Evolutionary conservation across 805 yeast species (phyloP).

Genomic region (Dipodascopsis uninucleata): DNA sequence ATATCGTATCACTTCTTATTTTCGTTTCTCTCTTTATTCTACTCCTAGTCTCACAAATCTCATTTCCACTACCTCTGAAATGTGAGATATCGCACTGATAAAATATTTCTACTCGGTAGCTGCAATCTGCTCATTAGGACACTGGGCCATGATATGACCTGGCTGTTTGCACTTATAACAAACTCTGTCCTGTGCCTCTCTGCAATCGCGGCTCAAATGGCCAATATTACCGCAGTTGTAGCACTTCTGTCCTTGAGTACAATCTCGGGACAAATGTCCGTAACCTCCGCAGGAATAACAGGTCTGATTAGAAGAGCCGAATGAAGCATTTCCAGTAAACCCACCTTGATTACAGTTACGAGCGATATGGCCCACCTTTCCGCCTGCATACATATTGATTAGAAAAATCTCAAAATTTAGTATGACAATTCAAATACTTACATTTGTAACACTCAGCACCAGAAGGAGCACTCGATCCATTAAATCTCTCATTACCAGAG

Average conservation of each 20-base stretch:
- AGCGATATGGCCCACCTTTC: conserved; percentile 85
- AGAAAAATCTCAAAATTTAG: no score
- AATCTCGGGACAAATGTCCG: conserved; percentile 83
- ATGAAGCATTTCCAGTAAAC: conserved; percentile 36
- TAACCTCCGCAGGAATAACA: conserved; percentile 87
- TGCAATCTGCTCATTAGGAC: conserved; percentile 45
- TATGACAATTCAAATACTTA: not conserved
- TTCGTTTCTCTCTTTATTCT: no score
- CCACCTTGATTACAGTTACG: conserved; percentile 65
- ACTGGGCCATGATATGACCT: conserved; percentile 87
- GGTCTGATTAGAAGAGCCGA: conserved; percentile 83
- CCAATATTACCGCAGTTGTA: conserved; percentile 90
- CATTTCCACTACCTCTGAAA: no score
- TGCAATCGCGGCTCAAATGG: conserved; percentile 81
- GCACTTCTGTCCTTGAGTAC: conserved; percentile 71
- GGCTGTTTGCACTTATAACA: conserved; percentile 73
- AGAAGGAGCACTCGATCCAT: conserved; percentile 20
- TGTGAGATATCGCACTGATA: no score
- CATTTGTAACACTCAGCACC: conserved; percentile 85
- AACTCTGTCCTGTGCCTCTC: conserved; percentile 54
- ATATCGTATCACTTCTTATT: no score
- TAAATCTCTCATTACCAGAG: conserved; percentile 45
- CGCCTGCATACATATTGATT: conserved; percentile 40
- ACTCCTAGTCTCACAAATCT: no score
- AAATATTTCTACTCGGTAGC: conserved; percentile 16